These are phyloP conservation scores for Pseudonitzschia multiseries DNA, from an alignment of 108 stramenopile genomes.

Conservation along the genomic window DNA sequence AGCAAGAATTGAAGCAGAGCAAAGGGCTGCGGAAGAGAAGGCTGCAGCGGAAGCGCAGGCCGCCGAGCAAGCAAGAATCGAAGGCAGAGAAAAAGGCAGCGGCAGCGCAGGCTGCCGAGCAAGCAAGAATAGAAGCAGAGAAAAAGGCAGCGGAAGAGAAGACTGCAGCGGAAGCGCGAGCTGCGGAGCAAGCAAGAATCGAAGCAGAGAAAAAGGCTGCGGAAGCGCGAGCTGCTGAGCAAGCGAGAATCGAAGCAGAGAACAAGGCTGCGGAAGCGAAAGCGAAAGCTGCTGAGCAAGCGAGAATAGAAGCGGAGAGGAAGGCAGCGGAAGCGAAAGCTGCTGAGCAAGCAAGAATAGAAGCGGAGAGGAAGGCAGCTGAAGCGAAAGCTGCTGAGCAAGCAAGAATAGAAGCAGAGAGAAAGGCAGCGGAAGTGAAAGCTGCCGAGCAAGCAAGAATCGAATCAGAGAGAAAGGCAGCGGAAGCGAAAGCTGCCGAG, in stretches of 20 bases:
- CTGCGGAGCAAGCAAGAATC: background rate
- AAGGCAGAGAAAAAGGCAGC: slow-evolving; percentile 1
- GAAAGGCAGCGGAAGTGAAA: background rate
- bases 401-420: background rate
- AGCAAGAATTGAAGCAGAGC: slow-evolving; percentile 2
- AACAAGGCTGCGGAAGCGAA: slow-evolving; percentile 9
- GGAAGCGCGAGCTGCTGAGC: background rate
- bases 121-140: slow-evolving; percentile 8
- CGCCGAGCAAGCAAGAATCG: slow-evolving; percentile 1
- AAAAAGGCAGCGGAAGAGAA: slow-evolving; percentile 3
- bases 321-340: background rate
- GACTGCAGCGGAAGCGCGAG: background rate
- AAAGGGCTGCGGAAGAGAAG: slow-evolving; percentile 3
- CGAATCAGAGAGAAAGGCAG: background rate
- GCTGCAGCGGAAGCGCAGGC: background rate
- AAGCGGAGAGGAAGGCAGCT: background rate
- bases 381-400: background rate
- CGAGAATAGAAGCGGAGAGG: background rate
- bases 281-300: background rate
- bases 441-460: background rate
- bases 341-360: background rate
- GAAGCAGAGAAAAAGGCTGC: background rate
- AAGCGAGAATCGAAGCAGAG: slow-evolving; percentile 2
- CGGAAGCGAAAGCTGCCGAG: slow-evolving; percentile 2
- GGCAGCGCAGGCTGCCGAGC: background rate